A percentile compares a stretch with the other conserved stretches of the same genome.
Conservation (phyloP, 2,329 filamentous ascomycete species). For the Penicillium verrucosum region DNA sequence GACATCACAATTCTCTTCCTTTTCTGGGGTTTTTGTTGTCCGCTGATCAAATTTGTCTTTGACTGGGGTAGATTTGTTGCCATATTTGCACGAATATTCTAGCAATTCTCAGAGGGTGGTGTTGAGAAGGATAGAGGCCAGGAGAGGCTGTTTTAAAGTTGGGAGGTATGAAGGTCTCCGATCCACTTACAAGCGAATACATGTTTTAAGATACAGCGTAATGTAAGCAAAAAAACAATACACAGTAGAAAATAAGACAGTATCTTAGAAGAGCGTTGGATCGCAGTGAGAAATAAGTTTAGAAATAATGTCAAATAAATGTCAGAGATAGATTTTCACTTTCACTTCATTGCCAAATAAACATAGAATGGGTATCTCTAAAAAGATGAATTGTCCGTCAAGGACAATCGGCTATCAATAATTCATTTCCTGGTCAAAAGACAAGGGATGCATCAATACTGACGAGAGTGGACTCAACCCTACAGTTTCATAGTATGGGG, state of each 20-base stretch:
- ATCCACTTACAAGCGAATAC: too few species aligned
- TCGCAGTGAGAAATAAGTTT: not conserved
- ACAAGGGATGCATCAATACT: not conserved
- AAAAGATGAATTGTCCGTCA: not conserved
- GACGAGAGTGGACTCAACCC: not conserved
- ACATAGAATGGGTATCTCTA: conserved; percentile 4
- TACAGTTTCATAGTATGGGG: not conserved
- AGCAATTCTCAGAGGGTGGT: too few species aligned
- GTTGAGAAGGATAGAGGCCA: too few species aligned
- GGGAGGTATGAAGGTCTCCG: too few species aligned
- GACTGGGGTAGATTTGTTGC: too few species aligned
- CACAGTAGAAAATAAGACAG: not conserved
- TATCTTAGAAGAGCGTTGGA: not conserved
- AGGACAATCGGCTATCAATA: not conserved
- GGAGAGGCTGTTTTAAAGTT: too few species aligned
- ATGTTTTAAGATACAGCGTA: too few species aligned
- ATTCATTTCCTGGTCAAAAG: not conserved
- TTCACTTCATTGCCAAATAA: not conserved
- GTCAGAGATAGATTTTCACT: not conserved
- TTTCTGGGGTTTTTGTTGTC: too few species aligned
- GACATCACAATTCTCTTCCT: too few species aligned
- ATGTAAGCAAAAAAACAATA: too few species aligned
- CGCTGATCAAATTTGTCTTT: too few species aligned
- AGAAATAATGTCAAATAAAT: not conserved
- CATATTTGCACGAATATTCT: too few species aligned